Evolutionary conservation across 805 yeast genomes (phyloP).

Genomic region (Candida nemodendra): DNA sequence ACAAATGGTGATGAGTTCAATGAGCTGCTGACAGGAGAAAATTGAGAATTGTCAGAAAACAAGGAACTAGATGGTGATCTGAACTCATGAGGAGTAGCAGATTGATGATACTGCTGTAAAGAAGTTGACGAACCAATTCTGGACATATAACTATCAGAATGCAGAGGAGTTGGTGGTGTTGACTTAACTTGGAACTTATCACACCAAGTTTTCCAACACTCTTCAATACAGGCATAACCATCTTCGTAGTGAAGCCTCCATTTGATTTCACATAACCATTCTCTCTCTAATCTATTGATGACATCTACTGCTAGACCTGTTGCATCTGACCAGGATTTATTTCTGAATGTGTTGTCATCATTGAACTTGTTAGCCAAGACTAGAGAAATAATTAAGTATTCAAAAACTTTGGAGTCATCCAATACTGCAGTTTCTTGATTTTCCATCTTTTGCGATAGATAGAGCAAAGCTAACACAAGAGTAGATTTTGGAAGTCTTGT

Average conservation of each 20-base stretch:
- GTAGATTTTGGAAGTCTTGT: conserved; percentile 87
- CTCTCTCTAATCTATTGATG: conserved; percentile 66
- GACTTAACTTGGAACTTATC: conserved; percentile 24
- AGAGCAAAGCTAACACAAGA: conserved; percentile 74
- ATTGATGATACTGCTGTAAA: conserved; percentile 5
- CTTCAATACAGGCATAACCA: conserved; percentile 33
- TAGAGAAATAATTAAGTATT: conserved; percentile 62
- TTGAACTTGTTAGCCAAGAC: conserved; percentile 90
- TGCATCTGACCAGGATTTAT: conserved; percentile 95
- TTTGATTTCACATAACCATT: conserved; percentile 37
- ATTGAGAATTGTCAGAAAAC: conserved; percentile 21
- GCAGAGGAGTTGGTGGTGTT: not conserved
- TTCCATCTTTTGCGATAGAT: conserved; percentile 58
- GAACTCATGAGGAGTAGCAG: conserved; percentile 13
- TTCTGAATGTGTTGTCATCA: conserved; percentile 95
- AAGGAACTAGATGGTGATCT: conserved; percentile 23
- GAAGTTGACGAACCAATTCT: conserved; percentile 8
- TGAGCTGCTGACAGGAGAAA: conserved; percentile 24
- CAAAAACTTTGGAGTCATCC: conserved; percentile 45
- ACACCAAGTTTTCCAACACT: conserved; percentile 38
- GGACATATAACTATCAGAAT: conserved; percentile 2
- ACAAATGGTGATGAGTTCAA: conserved; percentile 26
- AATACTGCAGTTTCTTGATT: conserved; percentile 30
- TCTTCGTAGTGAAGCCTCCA: conserved; percentile 34
- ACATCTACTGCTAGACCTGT: conserved; percentile 66